Base-by-base conservation (phyloP, 2,329 filamentous ascomycete species). In the Xylaria polymorpha region DNA sequence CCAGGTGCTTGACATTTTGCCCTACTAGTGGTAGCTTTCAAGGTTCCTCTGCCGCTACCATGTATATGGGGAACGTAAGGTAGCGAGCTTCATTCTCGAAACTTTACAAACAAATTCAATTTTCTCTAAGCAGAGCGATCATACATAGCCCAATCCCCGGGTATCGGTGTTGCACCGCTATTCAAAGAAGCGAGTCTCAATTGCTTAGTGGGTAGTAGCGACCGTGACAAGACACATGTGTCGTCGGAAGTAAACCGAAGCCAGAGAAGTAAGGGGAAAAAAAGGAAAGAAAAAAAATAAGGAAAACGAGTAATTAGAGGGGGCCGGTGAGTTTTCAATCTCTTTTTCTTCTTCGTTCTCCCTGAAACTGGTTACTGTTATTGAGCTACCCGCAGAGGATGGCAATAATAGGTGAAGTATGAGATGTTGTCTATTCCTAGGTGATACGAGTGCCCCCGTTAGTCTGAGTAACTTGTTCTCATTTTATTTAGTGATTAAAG, bases 171-270 rank as follows among this genome's bases (percentile, higher is more conserved):
- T 39, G 9, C 32, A 20, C n/a, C n/a, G 29, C 32, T 35, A 29
- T 22, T 18, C 3, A 43, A 25, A 39, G 25, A 44, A 43, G 12
- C 44, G 8, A 48, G 37, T 15, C 41, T 25, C 18, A 46, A 35
- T 20, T 50, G 58, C 37, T 39, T 7, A 18, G 32, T 39, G 14
- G 32, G 43, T 22, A 15, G 25, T 14, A 22, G 25, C 25, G 25
- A 29, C 4, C 25, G 2, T 4, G 25, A 43, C 25, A 37, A 12
- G 12, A 2, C 20, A 39, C 10, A 32, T 8, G 32, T 53, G 32
- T 22, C 3, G 25, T 62, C 35, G 20, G 20, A 53, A 62, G 37
- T 22, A 44, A 53, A 22, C 50, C 44, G 35, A 53, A 32, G 50
- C 10, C 44, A 14, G 41, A 48, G 20, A 48, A 32, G 2, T n/a